Evolutionary conservation across 2,329 filamentous ascomycete species (phyloP), one percentile per base, ranked within the genome.

Genomic region (Colletotrichum sp.): DNA sequence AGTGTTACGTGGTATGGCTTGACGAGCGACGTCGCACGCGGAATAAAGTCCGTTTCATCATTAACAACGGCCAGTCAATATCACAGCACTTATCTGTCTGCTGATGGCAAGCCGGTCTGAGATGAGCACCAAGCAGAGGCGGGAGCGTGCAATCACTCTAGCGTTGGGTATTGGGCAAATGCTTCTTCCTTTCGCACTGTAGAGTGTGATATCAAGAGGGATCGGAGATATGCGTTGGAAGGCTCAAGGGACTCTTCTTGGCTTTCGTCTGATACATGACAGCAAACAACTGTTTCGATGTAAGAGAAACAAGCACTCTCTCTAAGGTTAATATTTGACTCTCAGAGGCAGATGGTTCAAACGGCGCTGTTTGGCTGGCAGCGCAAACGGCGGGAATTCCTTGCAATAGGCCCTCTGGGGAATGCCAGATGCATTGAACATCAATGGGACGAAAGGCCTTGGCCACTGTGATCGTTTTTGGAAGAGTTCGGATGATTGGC

Each of bases 401-500:
- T 71, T 70, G 25, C 13, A 57, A 27, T 28, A n/a, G 32, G 55
- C 25, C 27, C 19, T 11, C n/a, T 39, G 22, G 48, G 32, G 27
- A 57, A 60, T 30, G 68, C 34, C 15, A 52, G 34, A 59, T 57
- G 63, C 69, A 59, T 63, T 68, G 63, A 60, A 32, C 63, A 34
- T 52, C 63, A 39, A 28, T 59, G 25, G 70, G 44, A 69, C 70
- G 34, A 57, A 27, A 65, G 44, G 44, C 34, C 70, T 65, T 76
- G 44, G 74, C 48, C n/a, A 27, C 16, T 60, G 44, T 39, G 30
- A 30, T 55, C 32, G 39, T 34, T 39, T 34, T 28, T 27, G 34
- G 55, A 63, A 19, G 6, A 52, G 70, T 65, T 76, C 65, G 71
- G 74, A 65, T 74, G 70, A 66, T 69, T 76, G 74, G 74, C 44